Base-by-base conservation (phyloP, 2,329 filamentous ascomycete species). In the Cladosporium sp. region DNA sequence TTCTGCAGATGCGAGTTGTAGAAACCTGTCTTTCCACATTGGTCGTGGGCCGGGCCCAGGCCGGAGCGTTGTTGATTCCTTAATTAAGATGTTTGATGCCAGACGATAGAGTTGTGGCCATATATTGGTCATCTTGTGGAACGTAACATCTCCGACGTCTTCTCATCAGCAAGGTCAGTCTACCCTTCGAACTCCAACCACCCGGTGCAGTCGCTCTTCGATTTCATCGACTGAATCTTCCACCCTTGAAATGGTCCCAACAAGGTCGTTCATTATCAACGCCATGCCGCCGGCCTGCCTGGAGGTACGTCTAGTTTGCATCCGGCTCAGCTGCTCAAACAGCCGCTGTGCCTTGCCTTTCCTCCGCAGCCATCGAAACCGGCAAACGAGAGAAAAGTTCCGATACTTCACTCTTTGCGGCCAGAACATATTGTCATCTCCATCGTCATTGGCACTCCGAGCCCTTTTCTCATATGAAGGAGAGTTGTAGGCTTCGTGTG, bases 231-330 rank as follows among this genome's bases (percentile, higher is more conserved):
- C 52, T 49, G 52, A 58, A 35, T 58, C 58, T 46, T 60, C 59
- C 28, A 56, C 57, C 44, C 58, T 58, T 56, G 52, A 49, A 6
- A 56, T 56, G 16, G 50, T 56, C 9, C 55, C 53, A 16, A 60
- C 61, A 55, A 65, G 64, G 46, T 65, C 62, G 54, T 67, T 60
- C 54, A 66, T 59, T 51, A 62, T 55, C 49, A 64, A 44, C 18
- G 59, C 61, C 43, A 69, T 56, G 11, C 64, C 67, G 11, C 62
- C 62, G 3, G 68, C 65, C 53, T 68, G 66, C 49, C 63, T 56
- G 32, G 66, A 65, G 28, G 68, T 72, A 43, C 71, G 56, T 46
- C 72, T 61, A 4, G 67, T 66, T 58, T 73, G 69, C 38, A 73
- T 59, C 41, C 70, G 58, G 53, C 58, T 66, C 49, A 74, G 48